These are phyloP conservation scores for Fusarium abutilonis DNA, from an alignment of 2,329 filamentous ascomycete genomes.

Conservation along the genomic window DNA sequence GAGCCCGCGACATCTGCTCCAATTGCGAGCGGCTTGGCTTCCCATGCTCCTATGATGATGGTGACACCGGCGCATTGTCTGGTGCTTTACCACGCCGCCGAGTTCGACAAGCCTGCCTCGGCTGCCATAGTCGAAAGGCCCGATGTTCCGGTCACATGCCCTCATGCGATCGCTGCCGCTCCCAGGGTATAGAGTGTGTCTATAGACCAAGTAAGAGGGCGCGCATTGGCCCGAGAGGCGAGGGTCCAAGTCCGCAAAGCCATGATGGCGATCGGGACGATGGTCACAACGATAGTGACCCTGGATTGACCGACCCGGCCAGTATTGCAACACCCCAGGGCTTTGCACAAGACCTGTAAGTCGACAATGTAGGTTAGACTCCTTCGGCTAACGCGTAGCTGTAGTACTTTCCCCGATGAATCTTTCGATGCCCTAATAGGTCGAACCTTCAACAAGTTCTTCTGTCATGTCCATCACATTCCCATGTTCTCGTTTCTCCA, in stretches of 20 bases:
- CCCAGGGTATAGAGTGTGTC: slow-evolving; percentile 65
- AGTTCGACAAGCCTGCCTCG: slow-evolving; percentile 66
- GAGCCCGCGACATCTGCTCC: slow-evolving; percentile 62
- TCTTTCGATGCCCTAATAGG: slow-evolving; percentile 60
- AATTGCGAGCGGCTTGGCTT: slow-evolving; percentile 69
- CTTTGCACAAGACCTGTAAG: slow-evolving; percentile 51
- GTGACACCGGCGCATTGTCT: slow-evolving; percentile 54
- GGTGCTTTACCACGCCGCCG: slow-evolving; percentile 62
- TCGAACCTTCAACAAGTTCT: slow-evolving; percentile 66
- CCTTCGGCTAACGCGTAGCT: slow-evolving; percentile 35
- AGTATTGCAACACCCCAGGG: slow-evolving; percentile 50
- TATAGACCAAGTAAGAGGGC: slow-evolving; percentile 61
- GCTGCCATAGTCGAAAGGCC: slow-evolving; percentile 67
- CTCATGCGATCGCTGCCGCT: slow-evolving; percentile 61
- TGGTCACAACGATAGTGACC: slow-evolving; percentile 50
- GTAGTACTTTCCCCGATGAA: slow-evolving; percentile 53
- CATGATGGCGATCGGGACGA: slow-evolving; percentile 51
- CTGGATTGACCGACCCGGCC: slow-evolving; percentile 48
- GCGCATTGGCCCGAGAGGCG: slow-evolving; percentile 42
- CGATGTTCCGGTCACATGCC: slow-evolving; percentile 67
- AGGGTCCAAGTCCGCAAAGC: slow-evolving; percentile 48
- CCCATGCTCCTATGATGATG: slow-evolving; percentile 65
- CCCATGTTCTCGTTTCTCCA: slow-evolving; percentile 68
- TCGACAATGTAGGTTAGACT: background rate
- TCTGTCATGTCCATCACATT: slow-evolving; percentile 67